These are phyloP conservation scores for Rhodotorula sp. DNA, from an alignment of 1,284 basidiomycete species.

Conservation along the genomic window DNA sequence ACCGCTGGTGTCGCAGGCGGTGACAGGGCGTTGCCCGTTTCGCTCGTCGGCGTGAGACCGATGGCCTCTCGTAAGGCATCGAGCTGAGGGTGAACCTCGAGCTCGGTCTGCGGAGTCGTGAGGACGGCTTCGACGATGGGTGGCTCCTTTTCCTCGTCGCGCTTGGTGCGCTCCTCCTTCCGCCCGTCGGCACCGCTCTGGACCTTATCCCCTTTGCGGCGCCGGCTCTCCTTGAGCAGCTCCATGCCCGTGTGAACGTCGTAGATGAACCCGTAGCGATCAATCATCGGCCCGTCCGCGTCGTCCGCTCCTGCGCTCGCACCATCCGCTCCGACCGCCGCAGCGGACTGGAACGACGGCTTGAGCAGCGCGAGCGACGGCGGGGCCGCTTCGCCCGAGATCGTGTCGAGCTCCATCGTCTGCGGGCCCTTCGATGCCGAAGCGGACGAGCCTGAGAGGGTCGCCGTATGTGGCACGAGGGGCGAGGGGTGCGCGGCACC, in stretches of 20 bases:
- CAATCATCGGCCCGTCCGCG: slow-evolving; percentile 71
- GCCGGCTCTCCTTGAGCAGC: slow-evolving; percentile 61
- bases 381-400: slow-evolving; percentile 82
- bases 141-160: background rate
- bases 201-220: slow-evolving; percentile 62
- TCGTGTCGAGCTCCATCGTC: slow-evolving; percentile 85
- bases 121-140: slow-evolving; percentile 5
- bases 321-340: background rate
- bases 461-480: slow-evolving; percentile 9
- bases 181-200: background rate
- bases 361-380: slow-evolving; percentile 60
- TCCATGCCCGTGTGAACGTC: slow-evolving; percentile 77
- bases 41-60: slow-evolving; percentile 33
- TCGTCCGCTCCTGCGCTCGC: slow-evolving; percentile 55
- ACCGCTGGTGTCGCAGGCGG: background rate
- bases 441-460: background rate
- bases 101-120: slow-evolving; percentile 20
- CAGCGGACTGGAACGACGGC: slow-evolving; percentile 55
- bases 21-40: slow-evolving; percentile 6
- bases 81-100: slow-evolving; percentile 39
- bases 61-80: slow-evolving; percentile 41
- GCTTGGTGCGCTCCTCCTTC: slow-evolving; percentile 7
- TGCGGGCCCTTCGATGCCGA: slow-evolving; percentile 31
- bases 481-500: background rate
- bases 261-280: slow-evolving; percentile 93